These are phyloP conservation scores for Penicillium daleae DNA, from an alignment of 495 filamentous ascomycete species.

Conservation along the genomic window DNA sequence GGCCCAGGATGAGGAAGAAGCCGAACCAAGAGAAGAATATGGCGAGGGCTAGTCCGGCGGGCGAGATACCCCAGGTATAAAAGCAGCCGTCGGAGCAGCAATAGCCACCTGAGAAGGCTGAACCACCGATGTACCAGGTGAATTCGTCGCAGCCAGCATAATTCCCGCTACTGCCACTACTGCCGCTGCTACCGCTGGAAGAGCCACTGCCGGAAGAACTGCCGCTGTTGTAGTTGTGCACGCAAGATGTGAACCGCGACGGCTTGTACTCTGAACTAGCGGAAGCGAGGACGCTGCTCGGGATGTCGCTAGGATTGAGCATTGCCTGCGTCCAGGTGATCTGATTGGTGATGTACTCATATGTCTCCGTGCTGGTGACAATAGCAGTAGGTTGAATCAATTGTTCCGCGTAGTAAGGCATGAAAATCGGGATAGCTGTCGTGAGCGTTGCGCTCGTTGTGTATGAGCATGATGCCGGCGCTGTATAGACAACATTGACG, in stretches of 20 bases:
- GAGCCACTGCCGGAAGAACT: not conserved
- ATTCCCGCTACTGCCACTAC: not conserved
- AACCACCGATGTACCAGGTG: conserved; percentile 15
- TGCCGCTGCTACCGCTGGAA: not conserved
- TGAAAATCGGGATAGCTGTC: conserved; percentile 23
- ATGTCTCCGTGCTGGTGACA: conserved; percentile 30
- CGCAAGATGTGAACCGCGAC: conserved; percentile 14
- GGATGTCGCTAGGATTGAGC: conserved; percentile 27
- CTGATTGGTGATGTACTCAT: conserved; percentile 13
- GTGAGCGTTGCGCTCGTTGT: conserved; percentile 20
- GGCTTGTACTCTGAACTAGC: conserved; percentile 25
- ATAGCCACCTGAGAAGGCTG: conserved; percentile 18
- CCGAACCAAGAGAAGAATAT: conserved; percentile 40
- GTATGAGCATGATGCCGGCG: conserved; percentile 31
- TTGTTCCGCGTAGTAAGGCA: conserved; percentile 19
- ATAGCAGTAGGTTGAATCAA: conserved; percentile 15
- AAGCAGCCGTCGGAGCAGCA: conserved; percentile 24
- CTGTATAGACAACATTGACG: conserved; percentile 33
- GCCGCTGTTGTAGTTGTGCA: conserved; percentile 1
- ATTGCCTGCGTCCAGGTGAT: conserved; percentile 24
- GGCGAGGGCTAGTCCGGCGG: conserved; percentile 35
- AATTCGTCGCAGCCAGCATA: conserved; percentile 17
- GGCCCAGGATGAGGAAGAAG: conserved; percentile 43
- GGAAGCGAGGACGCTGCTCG: conserved; percentile 24
- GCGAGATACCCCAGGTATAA: conserved; percentile 30